A percentile compares a stretch with the other conserved stretches of the same genome.
Evolutionary conservation across 2,329 filamentous ascomycete genomes (phyloP).

Genomic region (Colletotrichum simmondsii): DNA sequence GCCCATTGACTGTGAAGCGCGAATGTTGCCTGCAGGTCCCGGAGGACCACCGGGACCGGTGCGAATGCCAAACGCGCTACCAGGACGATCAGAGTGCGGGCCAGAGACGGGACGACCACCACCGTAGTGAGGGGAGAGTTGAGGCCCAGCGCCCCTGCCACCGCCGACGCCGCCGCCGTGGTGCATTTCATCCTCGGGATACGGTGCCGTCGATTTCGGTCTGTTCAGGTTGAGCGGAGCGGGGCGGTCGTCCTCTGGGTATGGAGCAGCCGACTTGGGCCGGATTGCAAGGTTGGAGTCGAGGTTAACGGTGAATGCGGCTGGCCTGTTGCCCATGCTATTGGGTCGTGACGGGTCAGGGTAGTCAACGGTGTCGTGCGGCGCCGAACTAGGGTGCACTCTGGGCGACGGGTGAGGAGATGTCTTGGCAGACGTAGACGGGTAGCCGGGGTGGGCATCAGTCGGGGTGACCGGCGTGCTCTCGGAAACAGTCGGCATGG

Average conservation of each 20-base stretch:
- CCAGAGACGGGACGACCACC: conserved; percentile 61
- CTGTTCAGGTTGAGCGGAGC: conserved; percentile 57
- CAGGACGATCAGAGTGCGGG: conserved; percentile 59
- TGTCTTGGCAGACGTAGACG: conserved; percentile 44
- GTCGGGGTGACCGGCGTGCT: conserved; percentile 43
- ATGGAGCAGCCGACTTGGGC: conserved; percentile 71
- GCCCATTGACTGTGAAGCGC: conserved; percentile 56
- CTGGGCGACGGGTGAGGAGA: conserved; percentile 57
- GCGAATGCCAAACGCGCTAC: conserved; percentile 65
- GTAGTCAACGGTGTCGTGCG: conserved; percentile 54
- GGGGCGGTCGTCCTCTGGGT: conserved; percentile 75
- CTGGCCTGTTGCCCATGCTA: conserved; percentile 49
- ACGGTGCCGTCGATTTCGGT: conserved; percentile 60
- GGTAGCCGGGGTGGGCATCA: conserved; percentile 34
- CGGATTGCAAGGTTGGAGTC: conserved; percentile 52
- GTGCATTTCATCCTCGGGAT: conserved; percentile 61
- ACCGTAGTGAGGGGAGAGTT: conserved; percentile 53
- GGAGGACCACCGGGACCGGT: conserved; percentile 38
- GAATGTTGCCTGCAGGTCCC: conserved; percentile 41
- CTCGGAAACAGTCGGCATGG: conserved; percentile 63
- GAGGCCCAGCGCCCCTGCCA: conserved; percentile 41
- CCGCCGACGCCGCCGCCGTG: too few species aligned
- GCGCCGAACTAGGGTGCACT: conserved; percentile 47
- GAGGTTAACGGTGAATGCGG: conserved; percentile 64
- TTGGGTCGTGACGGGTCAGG: conserved; percentile 58